phyloP scores from a whole-genome alignment of 306 rosid genomes.

The Vigna reflexopilosa region DNA sequence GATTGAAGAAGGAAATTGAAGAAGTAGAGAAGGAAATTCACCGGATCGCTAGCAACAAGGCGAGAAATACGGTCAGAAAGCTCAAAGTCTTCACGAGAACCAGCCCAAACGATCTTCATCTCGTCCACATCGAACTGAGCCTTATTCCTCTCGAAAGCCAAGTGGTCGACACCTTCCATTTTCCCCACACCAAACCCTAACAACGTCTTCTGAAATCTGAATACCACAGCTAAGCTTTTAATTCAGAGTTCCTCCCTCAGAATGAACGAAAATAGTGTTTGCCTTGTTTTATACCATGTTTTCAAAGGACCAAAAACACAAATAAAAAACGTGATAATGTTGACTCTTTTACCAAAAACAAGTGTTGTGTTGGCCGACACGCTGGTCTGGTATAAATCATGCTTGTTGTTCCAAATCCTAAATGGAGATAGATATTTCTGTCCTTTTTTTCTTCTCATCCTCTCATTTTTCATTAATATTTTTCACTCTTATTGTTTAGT shows the following conservation, averaged over 20 bases:
- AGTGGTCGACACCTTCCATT: slow-evolving; percentile 69
- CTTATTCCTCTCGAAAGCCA: slow-evolving; percentile 73
- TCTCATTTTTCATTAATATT: not conserved
- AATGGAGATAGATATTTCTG: not conserved
- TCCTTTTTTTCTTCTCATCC: not conserved
- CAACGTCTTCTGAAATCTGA: not conserved
- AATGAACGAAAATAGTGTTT: not conserved
- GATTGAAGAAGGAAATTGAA: not conserved
- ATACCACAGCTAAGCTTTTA: not conserved
- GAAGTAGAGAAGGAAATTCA: slow-evolving; percentile 24
- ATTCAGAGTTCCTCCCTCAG: not conserved
- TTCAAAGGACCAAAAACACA: not conserved
- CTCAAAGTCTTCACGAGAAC: slow-evolving; percentile 69
- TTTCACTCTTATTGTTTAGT: too few relatives aligned
- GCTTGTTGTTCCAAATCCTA: not conserved
- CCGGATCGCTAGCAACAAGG: slow-evolving; percentile 93
- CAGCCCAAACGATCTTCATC: slow-evolving; percentile 93
- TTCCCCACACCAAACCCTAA: not conserved
- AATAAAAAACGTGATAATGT: not conserved
- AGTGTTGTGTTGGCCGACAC: not conserved
- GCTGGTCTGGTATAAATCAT: not conserved
- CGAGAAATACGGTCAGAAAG: slow-evolving; percentile 84
- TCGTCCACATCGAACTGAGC: slow-evolving; percentile 79
- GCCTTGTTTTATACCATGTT: too few relatives aligned
- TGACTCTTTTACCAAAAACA: not conserved